These are phyloP conservation scores for Euphorbia schlechtendalii DNA, from an alignment of 441 rosid genomes.

Conservation along the genomic window DNA sequence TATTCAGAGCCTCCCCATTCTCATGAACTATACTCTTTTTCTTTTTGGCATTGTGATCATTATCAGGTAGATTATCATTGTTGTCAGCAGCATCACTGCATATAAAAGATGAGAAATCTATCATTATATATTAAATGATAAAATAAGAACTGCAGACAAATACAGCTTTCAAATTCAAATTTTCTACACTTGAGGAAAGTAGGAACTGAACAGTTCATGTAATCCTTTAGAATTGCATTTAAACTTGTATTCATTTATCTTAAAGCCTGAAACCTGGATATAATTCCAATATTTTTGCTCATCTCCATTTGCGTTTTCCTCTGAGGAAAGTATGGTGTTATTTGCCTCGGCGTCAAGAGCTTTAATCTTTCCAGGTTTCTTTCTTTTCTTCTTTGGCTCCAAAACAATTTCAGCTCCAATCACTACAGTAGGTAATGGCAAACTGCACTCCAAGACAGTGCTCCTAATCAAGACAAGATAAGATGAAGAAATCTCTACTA, in stretches of 20 bases:
- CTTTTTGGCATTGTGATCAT: constrained; percentile 22
- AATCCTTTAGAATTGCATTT: background rate
- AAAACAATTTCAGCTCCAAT: background rate
- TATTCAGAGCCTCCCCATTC: constrained; percentile 12
- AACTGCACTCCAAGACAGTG: too few species aligned
- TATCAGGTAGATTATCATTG: constrained; percentile 16
- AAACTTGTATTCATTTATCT: background rate
- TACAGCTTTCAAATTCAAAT: too few species aligned
- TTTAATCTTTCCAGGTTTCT: constrained; percentile 17
- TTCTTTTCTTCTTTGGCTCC: constrained; percentile 35
- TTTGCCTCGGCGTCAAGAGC: constrained; percentile 11
- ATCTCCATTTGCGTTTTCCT: constrained; percentile 16
- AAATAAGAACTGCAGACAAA: background rate
- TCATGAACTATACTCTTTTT: constrained; percentile 20
- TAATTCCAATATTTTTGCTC: constrained; percentile 13
- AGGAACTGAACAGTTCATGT: background rate
- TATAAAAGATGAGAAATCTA: background rate
- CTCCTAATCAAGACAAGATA: too few species aligned
- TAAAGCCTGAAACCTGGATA: background rate
- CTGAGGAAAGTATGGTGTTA: background rate
- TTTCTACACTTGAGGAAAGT: background rate
- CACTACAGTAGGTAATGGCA: too few species aligned
- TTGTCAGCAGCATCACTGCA: constrained; percentile 24
- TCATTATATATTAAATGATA: background rate
- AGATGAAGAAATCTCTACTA: too few species aligned